Base-by-base conservation (phyloP, 306 rosid genomes). In the Potentilla sterilis region DNA sequence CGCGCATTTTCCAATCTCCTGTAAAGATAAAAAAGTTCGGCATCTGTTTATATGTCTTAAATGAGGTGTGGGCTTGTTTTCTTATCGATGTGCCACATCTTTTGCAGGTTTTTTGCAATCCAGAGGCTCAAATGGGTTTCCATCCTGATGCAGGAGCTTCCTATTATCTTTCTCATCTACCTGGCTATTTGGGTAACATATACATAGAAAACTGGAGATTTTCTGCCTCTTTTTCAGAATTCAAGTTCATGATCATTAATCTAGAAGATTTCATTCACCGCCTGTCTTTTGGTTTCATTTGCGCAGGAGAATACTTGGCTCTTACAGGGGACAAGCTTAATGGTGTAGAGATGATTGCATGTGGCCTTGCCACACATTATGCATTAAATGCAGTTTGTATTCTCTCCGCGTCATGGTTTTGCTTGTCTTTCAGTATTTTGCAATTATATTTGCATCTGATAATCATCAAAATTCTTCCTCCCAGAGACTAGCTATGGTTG, bases 141-240 rank as follows among this genome's bases (percentile, higher is more conserved):
- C 99, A 95, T 80, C 99, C 97, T 74, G 99, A 92, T 85, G 91
- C 99, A 1, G 99, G 99, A 64, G 99, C 99, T 80, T 92, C 99
- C 64, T 92, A 81, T 83, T 85, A 86, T 79, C 97, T 95, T 74
- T 90, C 99, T 81, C 99, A 81, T 84, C 85, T 95, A 67, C 99
- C 97, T 83, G 97, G 99, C 78, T 87, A 95, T 87, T 83, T 90
- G 70, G 99, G 97, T 95, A 87, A 57, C 51, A 22, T 65, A 24
- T 72, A 48, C 64, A 71, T 79, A 58, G 49, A 74, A 34, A 14
- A 37, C 69, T 65, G 57, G 67, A 8, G 19, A 24, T 41, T 24
- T 55, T 34, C 69, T 15, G 32, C 28, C 43, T 42, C n/a, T 28
- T 52, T 54, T n/a, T 52, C 65, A 38, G 16, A 73, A 42, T 73